phyloP scores from a whole-genome alignment of 2,329 filamentous ascomycete genomes.

The Pseudovirgaria hyperparasitica region DNA sequence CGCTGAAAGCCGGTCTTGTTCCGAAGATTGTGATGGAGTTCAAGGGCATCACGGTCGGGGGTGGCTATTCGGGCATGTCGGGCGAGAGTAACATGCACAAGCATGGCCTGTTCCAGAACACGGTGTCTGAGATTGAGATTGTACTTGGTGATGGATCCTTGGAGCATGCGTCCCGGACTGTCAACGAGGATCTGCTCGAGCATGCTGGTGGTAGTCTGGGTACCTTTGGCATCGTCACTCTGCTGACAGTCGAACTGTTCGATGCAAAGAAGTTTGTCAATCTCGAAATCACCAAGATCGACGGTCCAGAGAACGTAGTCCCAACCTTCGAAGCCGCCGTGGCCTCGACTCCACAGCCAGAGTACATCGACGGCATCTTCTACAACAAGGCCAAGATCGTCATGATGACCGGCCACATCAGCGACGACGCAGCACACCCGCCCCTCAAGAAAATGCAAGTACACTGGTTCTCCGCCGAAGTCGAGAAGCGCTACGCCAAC shows the following conservation, averaged over 20 bases:
- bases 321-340: conserved; percentile 35
- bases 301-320: conserved; percentile 36
- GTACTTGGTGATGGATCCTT: conserved; percentile 47
- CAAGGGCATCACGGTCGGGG: conserved; percentile 55
- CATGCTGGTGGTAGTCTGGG: conserved; percentile 48
- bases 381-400: conserved; percentile 44
- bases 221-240: conserved; percentile 47
- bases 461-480: too few relatives aligned
- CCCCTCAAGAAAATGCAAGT: conserved; percentile 7
- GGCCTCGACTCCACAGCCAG: conserved; percentile 25
- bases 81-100: conserved; percentile 56
- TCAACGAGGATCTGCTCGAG: conserved; percentile 40
- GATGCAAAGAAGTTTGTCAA: conserved; percentile 45
- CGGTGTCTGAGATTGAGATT: conserved; percentile 49
- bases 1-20: conserved; percentile 41
- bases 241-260: conserved; percentile 46
- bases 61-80: conserved; percentile 52
- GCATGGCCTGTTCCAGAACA: conserved; percentile 54
- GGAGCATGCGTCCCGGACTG: conserved; percentile 30
- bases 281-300: conserved; percentile 46
- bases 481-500: conserved; percentile 8
- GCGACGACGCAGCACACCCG: conserved; percentile 39
- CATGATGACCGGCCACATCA: conserved; percentile 48
- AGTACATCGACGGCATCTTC: conserved; percentile 61
- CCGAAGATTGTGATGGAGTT: conserved; percentile 60